These are phyloP conservation scores for Discostella stelligeroides DNA, from an alignment of 108 stramenopile species.

Conservation along the genomic window DNA sequence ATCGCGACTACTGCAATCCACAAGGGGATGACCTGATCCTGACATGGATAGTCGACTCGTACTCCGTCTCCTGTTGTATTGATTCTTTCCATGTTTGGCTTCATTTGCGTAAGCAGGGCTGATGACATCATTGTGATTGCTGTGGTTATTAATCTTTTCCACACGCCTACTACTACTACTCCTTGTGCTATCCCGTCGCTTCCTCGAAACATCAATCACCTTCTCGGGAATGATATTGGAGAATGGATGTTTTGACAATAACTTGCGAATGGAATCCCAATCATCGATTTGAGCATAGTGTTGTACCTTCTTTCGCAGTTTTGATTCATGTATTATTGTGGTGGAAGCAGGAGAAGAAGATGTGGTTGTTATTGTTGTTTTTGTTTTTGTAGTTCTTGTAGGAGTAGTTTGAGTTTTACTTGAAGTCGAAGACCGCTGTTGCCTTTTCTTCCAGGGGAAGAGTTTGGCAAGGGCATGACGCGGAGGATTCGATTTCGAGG, in stretches of 20 bases:
- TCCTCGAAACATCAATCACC: background rate
- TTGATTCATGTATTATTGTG: slow-evolving; percentile 4
- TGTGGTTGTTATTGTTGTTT: background rate
- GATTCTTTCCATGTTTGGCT: background rate
- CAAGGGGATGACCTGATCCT: too few relatives aligned
- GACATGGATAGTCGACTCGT: too few relatives aligned
- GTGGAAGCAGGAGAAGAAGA: too few relatives aligned
- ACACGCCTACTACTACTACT: background rate
- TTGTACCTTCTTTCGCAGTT: slow-evolving; percentile 29
- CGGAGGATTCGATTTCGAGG: too few relatives aligned
- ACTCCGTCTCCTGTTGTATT: too few relatives aligned
- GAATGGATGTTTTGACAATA: slow-evolving; percentile 31
- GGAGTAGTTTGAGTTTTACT: background rate
- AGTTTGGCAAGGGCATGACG: too few relatives aligned
- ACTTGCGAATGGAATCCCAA: slow-evolving; percentile 30
- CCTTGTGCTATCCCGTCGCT: background rate
- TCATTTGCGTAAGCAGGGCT: background rate
- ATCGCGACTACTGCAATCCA: too few relatives aligned
- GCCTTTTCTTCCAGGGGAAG: background rate
- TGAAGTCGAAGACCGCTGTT: background rate
- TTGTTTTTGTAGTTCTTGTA: background rate
- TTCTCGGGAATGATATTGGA: slow-evolving; percentile 24
- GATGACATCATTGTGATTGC: too few relatives aligned
- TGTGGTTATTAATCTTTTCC: too few relatives aligned
- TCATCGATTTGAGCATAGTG: slow-evolving; percentile 21